Evolutionary conservation across 2,329 filamentous ascomycete species (phyloP), one percentile per base, ranked within the genome.

Genomic region (Sporothrix globosa): DNA sequence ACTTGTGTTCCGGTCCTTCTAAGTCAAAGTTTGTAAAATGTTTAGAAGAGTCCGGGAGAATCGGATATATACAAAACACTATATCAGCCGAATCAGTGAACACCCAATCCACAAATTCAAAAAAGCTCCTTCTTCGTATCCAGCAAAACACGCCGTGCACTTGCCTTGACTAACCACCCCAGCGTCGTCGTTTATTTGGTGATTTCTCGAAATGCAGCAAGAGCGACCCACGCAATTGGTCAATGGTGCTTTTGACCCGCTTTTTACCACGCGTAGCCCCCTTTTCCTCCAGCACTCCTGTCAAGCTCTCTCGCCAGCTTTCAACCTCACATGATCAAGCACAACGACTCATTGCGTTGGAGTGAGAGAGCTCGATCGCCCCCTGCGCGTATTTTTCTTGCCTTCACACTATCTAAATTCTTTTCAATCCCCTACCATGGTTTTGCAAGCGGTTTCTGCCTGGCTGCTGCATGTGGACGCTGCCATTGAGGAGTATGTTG

Each of bases 401-500:
- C 9, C n/a, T 6, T 50, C 3, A 5, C n/a, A 39, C 11, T 44
- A n/a, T 52, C 19, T 14, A 17, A 14, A 44, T 52, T 21, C 60
- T 14, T 46, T 9, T 4, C 5, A 39, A n/a, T 41, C 24, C 6
- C 17, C n/a, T 21, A 67, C 4, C 27, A 72, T 72, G 70, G 70
- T 72, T 4, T 52, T 72, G 9, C 67, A 70, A 58, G 41, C 54
- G 14, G n/a, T 48, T 17, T 53, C 68, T 3, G 52, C 50, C 27
- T 70, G 63, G 68, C 70, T 72, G 2, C 48, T 72, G 41, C 44
- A 66, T 65, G 68, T 65, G 6, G 70, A 72, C 52, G 48, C 50
- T 6, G 34, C 53, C 21, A 21, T 72, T 50, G 58, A 48, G 3
- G 56, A 58, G 46, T 72, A 65, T 10, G 68, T 63, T 34, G n/a